Evolutionary conservation across 2,329 filamentous ascomycete genomes (phyloP).

Genomic region (Aspergillus glaucus): DNA sequence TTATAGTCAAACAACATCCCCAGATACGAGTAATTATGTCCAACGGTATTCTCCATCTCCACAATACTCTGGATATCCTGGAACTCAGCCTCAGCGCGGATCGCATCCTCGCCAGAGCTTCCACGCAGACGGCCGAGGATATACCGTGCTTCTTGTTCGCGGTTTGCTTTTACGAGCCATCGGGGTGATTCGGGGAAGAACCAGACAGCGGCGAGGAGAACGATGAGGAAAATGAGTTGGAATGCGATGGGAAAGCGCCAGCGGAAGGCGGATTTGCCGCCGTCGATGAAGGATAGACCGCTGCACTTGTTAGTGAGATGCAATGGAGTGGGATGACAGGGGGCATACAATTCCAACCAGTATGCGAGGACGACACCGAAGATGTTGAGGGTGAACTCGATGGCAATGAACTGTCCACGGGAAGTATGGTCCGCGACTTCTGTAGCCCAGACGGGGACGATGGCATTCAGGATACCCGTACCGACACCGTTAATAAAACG

Average conservation of each 20-base stretch:
- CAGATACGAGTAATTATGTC: slow-evolving; percentile 51
- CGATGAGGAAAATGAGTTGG: slow-evolving; percentile 59
- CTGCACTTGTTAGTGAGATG: slow-evolving; percentile 15
- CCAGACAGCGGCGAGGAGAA: slow-evolving; percentile 53
- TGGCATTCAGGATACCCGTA: slow-evolving; percentile 64
- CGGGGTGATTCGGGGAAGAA: slow-evolving; percentile 62
- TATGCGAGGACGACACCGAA: slow-evolving; percentile 62
- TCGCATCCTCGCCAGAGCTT: slow-evolving; percentile 46
- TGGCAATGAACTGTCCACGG: slow-evolving; percentile 62
- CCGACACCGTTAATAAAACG: slow-evolving; percentile 59
- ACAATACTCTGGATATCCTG: slow-evolving; percentile 61
- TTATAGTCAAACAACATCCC: slow-evolving; percentile 63
- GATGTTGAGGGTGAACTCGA: slow-evolving; percentile 69
- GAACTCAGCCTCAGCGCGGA: slow-evolving; percentile 57
- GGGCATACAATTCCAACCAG: slow-evolving; percentile 49
- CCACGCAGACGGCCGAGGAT: slow-evolving; percentile 61
- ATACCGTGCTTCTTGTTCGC: slow-evolving; percentile 61
- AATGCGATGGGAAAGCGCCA: slow-evolving; percentile 67
- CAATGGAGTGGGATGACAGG: not conserved
- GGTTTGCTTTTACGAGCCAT: slow-evolving; percentile 57
- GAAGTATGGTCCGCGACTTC: slow-evolving; percentile 63
- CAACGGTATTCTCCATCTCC: slow-evolving; percentile 53
- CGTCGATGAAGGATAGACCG: slow-evolving; percentile 56
- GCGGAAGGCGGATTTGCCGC: slow-evolving; percentile 51
- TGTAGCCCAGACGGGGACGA: slow-evolving; percentile 65